Evolutionary conservation across 2,329 filamentous ascomycete genomes (phyloP).

Genomic region (Diaporthe capsici): DNA sequence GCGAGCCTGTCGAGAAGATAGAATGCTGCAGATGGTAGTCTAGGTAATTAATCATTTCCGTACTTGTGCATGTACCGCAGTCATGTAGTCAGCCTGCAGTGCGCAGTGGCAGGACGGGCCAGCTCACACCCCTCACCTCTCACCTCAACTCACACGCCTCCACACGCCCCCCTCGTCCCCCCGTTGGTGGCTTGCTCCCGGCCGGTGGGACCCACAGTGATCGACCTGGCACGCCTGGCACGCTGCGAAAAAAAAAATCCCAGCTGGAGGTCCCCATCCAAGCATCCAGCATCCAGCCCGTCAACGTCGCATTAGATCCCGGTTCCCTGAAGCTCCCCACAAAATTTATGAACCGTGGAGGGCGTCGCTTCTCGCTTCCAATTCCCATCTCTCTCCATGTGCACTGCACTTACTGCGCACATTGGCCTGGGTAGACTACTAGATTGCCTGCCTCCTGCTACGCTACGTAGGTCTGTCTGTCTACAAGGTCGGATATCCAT

Average conservation of each 20-base stretch:
- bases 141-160: not conserved
- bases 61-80: conserved; percentile 10
- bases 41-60: conserved; percentile 3
- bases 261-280: not conserved
- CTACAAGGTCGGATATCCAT: conserved; percentile 14
- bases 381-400: conserved; percentile 13
- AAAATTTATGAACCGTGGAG: conserved; percentile 25
- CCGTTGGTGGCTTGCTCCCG: conserved; percentile 25
- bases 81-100: conserved; percentile 30
- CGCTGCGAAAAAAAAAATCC: not conserved
- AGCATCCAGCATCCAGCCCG: not conserved
- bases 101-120: conserved; percentile 8
- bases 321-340: conserved; percentile 32
- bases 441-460: not conserved
- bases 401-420: not conserved
- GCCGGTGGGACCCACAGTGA: conserved; percentile 21
- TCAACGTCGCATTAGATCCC: conserved; percentile 22
- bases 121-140: conserved; percentile 9
- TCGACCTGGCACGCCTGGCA: not conserved
- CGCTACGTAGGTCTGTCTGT: not conserved
- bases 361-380: conserved; percentile 16
- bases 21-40: not conserved
- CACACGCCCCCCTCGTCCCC: too few species aligned
- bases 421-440: not conserved
- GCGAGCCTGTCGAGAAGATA: too few species aligned